Conservation (phyloP, 352 stramenopile species). For the Lagenidium sp. region DNA sequence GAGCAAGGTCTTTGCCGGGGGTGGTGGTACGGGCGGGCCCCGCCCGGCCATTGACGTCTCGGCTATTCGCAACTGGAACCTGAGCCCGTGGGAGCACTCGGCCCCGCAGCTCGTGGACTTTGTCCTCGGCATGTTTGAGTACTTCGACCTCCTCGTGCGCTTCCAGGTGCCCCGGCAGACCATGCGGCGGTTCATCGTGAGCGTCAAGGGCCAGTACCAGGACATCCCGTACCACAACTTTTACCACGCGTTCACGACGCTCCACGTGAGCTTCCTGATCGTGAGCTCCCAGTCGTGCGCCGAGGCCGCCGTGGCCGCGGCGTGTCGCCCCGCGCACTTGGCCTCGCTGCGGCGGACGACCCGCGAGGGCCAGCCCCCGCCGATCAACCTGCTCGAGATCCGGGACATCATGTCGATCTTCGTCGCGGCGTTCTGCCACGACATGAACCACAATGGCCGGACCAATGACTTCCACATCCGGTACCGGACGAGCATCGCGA, state of each 20-base stretch:
- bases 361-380: no score
- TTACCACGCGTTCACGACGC: slow-evolving; percentile 71
- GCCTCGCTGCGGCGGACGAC: neutral
- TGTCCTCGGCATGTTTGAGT: slow-evolving; percentile 63
- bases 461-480: slow-evolving; percentile 88
- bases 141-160: slow-evolving; percentile 47
- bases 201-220: slow-evolving; percentile 64
- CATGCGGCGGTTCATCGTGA: slow-evolving; percentile 53
- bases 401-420: slow-evolving; percentile 69
- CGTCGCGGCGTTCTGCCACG: slow-evolving; percentile 74
- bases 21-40: neutral
- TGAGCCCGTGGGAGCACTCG: slow-evolving; percentile 55
- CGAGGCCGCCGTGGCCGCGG: slow-evolving; percentile 8
- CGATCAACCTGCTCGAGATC: slow-evolving; percentile 24
- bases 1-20: slow-evolving; percentile 8
- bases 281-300: slow-evolving; percentile 42
- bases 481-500: slow-evolving; percentile 56
- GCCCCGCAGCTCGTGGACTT: slow-evolving; percentile 57
- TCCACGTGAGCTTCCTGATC: slow-evolving; percentile 76
- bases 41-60: slow-evolving; percentile 4
- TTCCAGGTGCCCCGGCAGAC: slow-evolving; percentile 49
- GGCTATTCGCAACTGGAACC: slow-evolving; percentile 31
- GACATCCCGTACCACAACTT: slow-evolving; percentile 86
- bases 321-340: slow-evolving; percentile 11
- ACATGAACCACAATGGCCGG: slow-evolving; percentile 84